Evolutionary conservation across 176 grass and related monocot species (phyloP), one percentile per base, ranked within the genome.

Genomic region (Melocanna baccifera): DNA sequence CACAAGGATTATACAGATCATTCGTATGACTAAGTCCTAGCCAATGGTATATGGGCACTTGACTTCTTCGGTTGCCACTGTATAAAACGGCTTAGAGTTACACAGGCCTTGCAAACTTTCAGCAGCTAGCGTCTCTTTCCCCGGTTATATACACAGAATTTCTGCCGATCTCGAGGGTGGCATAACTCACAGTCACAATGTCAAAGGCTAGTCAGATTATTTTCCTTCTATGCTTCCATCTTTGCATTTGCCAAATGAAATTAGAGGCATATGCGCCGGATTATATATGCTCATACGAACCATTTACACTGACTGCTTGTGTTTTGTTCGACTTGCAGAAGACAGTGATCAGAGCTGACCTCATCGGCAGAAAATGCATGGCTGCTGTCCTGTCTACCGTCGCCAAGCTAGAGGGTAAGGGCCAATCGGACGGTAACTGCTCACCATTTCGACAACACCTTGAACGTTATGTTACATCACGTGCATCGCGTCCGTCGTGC

Each of bases 301-400:
- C 12, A 13, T 73, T 40, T 59, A 59, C n/a, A 59, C n/a, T 58
- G 8, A 58, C 9, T 55, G 7, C 18, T 22, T n/a, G 55, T 23
- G 55, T 58, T n/a, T 18, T 20, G 19, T 20, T 55, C 52, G 18
- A 55, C 52, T 3, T 61, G 25, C 84, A 87, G 89, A 84, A 91
- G 39, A 87, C 76, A 53, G 74, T 84, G 89, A 64, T 91, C 74
- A 79, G 53, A 18, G 66, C 77, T 7, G 25, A 58, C 50, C 41
- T 84, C 75, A 2, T 78, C 6, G 48, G 67, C 39, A 63, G 26
- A 25, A 74, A 73, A 4, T 78, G 79, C 73, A 72, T 53, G 69
- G 20, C 22, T 18, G 12, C 29, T 1, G 68, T 87, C 62, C 1
- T 87, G 20, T 73, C 46, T 22, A 69, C 79, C 66, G 72, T 87